These are phyloP conservation scores for Vitis cinerea DNA, from an alignment of 164 flowering plant species.

Conservation along the genomic window DNA sequence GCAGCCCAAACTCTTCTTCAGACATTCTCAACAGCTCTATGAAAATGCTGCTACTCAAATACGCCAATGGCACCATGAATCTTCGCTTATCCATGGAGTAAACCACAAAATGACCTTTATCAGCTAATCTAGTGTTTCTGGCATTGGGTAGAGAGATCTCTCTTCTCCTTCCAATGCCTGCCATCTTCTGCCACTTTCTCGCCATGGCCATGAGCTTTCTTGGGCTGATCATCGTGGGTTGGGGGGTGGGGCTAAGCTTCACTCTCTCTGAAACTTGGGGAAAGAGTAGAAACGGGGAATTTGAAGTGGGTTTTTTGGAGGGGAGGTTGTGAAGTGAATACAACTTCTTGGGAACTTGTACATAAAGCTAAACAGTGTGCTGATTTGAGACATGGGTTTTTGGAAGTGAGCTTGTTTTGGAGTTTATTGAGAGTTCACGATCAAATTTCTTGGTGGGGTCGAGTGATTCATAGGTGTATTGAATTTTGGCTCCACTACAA, in stretches of 20 bases:
- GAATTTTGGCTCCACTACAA: neutral
- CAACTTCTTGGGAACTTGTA: neutral
- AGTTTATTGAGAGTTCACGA: neutral
- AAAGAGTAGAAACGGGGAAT: too few species aligned
- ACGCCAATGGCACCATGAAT: conserved; percentile 24
- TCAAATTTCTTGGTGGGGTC: neutral
- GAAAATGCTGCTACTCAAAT: conserved; percentile 19
- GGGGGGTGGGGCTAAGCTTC: too few species aligned
- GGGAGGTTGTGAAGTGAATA: too few species aligned
- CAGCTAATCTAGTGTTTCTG: neutral
- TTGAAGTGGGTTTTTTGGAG: too few species aligned
- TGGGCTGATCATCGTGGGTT: conserved; percentile 19
- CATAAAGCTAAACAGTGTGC: conserved; percentile 14
- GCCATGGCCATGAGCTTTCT: conserved; percentile 24
- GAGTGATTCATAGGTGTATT: neutral
- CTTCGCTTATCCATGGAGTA: conserved; percentile 17
- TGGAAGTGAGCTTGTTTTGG: conserved; percentile 13
- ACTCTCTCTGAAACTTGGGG: too few species aligned
- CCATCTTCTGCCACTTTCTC: conserved; percentile 26
- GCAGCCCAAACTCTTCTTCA: neutral
- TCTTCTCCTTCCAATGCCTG: conserved; percentile 15
- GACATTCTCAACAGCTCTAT: conserved; percentile 31
- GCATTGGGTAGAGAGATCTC: neutral
- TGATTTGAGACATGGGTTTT: conserved; percentile 6
- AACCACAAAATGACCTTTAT: conserved; percentile 19